phyloP scores from a whole-genome alignment of 2,329 filamentous ascomycete genomes.

The Fusarium falciforme region DNA sequence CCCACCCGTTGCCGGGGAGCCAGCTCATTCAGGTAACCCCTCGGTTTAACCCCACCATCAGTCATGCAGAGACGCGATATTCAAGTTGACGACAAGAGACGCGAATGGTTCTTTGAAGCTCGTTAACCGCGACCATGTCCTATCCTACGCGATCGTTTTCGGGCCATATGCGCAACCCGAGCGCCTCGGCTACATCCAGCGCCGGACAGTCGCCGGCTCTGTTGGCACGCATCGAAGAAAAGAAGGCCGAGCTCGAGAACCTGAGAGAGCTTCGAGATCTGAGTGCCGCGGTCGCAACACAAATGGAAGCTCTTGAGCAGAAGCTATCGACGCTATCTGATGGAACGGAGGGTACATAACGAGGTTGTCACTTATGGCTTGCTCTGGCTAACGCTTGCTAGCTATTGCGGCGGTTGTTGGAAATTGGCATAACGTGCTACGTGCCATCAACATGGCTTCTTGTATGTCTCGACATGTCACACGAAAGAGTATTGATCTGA shows the following conservation, averaged over 20 bases:
- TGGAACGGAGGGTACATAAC: constrained; percentile 78
- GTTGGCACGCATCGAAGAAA: constrained; percentile 82
- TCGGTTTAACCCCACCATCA: constrained; percentile 44
- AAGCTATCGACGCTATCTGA: constrained; percentile 82
- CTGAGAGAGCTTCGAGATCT: constrained; percentile 82
- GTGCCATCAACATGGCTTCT: constrained; percentile 88
- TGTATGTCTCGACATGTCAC: constrained; percentile 62
- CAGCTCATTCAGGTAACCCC: constrained; percentile 30
- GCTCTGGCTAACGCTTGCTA: constrained; percentile 51
- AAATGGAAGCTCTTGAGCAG: constrained; percentile 85
- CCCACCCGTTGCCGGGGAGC: constrained; percentile 47
- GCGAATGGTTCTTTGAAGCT: constrained; percentile 2
- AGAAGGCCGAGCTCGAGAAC: constrained; percentile 84
- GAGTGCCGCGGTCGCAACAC: constrained; percentile 79
- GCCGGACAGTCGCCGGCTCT: constrained; percentile 75
- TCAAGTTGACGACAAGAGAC: constrained; percentile 10
- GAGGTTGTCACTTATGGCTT: background rate
- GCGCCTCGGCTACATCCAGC: constrained; percentile 59
- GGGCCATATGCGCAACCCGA: constrained; percentile 75
- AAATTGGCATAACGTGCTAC: constrained; percentile 89
- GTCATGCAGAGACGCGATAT: constrained; percentile 26
- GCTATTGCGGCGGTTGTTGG: constrained; percentile 86
- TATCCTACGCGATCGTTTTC: constrained; percentile 68
- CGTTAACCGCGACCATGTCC: constrained; percentile 57
- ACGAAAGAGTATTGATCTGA: background rate